Conservation (phyloP, 495 filamentous ascomycete species). For the Hyaloscypha variabilis region DNA sequence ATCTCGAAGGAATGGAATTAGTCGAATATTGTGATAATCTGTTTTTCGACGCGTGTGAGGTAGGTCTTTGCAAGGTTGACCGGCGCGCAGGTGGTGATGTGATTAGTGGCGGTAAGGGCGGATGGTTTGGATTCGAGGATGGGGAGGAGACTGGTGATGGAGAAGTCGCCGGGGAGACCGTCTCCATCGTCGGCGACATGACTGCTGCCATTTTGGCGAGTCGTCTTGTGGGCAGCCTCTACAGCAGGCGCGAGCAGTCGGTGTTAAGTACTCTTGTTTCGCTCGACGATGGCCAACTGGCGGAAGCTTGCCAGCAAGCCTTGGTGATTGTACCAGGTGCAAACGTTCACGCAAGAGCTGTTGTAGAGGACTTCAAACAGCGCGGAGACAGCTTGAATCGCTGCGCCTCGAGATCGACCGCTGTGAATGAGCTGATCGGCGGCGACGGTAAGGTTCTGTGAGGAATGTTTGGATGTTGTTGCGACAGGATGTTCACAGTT, state of each 20-base stretch:
- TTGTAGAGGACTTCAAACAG: conserved; percentile 4
- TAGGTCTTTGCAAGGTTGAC: conserved; percentile 63
- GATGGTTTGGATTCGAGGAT: conserved; percentile 55
- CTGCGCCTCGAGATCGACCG: conserved; percentile 15
- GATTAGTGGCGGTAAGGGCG: conserved; percentile 64
- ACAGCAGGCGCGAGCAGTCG: neutral
- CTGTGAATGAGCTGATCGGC: neutral
- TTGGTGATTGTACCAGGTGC: conserved; percentile 10
- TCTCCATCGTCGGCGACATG: conserved; percentile 50
- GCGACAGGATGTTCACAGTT: conserved; percentile 12
- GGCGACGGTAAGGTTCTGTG: conserved; percentile 9
- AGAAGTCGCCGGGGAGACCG: conserved; percentile 51
- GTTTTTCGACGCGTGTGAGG: conserved; percentile 71
- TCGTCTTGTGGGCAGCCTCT: neutral
- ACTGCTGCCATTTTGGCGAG: conserved; percentile 49
- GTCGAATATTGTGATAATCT: conserved; percentile 66
- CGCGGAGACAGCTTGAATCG: conserved; percentile 10
- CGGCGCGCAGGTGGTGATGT: conserved; percentile 60
- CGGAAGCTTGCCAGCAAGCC: conserved; percentile 28
- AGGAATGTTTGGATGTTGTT: conserved; percentile 20
- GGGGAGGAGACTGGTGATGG: conserved; percentile 54
- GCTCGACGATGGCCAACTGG: conserved; percentile 13
- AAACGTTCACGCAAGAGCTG: conserved; percentile 20
- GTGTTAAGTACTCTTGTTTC: conserved; percentile 12
- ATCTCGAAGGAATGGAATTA: conserved; percentile 70